phyloP scores from a whole-genome alignment of 768 basidiomycete genomes.

The Cystofilobasidium bisporidii region DNA sequence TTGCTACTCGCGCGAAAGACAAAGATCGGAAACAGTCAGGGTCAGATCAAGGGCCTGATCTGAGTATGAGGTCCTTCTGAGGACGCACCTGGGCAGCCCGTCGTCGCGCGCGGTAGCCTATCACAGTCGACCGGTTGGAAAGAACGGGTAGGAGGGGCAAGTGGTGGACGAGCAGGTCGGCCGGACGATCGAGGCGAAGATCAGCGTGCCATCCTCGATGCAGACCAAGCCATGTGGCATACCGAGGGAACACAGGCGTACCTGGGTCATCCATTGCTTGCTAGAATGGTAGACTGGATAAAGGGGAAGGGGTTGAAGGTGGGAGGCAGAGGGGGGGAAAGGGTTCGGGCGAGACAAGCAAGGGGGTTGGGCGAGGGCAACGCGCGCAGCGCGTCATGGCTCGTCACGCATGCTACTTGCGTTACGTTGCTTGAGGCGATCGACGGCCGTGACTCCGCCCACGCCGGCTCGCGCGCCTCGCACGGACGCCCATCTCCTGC shows the following conservation, averaged over 20 bases:
- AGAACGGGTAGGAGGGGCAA: not conserved
- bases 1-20: constrained; percentile 8
- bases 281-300: not conserved
- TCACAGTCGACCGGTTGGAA: too few species aligned
- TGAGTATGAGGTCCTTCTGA: too few species aligned
- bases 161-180: not conserved
- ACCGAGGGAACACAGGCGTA: not conserved
- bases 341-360: not conserved
- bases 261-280: not conserved
- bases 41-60: too few species aligned
- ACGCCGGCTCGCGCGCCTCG: too few species aligned
- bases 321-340: not conserved
- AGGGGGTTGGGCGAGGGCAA: too few species aligned
- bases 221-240: too few species aligned
- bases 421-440: too few species aligned
- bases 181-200: too few species aligned
- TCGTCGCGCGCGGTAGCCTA: constrained; percentile 7
- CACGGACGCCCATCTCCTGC: too few species aligned
- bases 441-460: too few species aligned
- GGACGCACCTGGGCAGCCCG: constrained; percentile 5
- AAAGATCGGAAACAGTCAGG: not conserved
- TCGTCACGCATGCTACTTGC: too few species aligned
- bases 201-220: not conserved
- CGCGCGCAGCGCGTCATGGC: too few species aligned
- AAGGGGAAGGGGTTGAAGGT: not conserved